Evolutionary conservation across 257 asterid species (phyloP).

Genomic region (Echites panduratus): DNA sequence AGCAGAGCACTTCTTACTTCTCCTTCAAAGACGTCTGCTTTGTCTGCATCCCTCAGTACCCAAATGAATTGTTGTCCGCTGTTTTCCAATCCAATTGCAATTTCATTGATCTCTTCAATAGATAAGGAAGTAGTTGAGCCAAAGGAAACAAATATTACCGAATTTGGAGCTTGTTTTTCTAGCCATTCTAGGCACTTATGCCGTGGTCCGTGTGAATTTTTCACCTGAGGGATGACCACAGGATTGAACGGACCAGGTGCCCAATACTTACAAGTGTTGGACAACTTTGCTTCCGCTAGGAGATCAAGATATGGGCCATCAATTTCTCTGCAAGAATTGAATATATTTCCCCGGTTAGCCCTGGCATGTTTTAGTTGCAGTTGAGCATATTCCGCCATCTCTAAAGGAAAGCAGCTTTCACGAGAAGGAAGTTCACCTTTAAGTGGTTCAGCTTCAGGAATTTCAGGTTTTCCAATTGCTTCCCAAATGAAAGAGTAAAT

Average conservation of each 20-base stretch:
- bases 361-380: neutral
- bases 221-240: neutral
- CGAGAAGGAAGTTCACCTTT: slow-evolving; percentile 7
- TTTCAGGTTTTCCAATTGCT: slow-evolving; percentile 10
- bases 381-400: neutral
- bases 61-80: slow-evolving; percentile 24
- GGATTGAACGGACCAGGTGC: slow-evolving; percentile 34
- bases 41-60: slow-evolving; percentile 28
- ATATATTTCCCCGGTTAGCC: slow-evolving; percentile 14
- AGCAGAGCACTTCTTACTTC: slow-evolving; percentile 13
- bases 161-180: slow-evolving; percentile 21
- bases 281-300: slow-evolving; percentile 1
- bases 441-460: slow-evolving; percentile 11
- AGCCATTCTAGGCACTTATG: slow-evolving; percentile 23
- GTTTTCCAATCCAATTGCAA: slow-evolving; percentile 22
- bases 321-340: slow-evolving; percentile 22
- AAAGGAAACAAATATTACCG: slow-evolving; percentile 26
- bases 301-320: slow-evolving; percentile 26
- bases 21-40: slow-evolving; percentile 22
- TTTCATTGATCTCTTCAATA: slow-evolving; percentile 18
- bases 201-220: neutral
- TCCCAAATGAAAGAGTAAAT: neutral
- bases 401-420: neutral
- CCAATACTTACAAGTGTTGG: slow-evolving; percentile 26
- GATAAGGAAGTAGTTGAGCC: slow-evolving; percentile 24